Evolutionary conservation across 1,139 yeast genomes (phyloP).

Genomic region (Scheffersomyces illinoinensis): DNA sequence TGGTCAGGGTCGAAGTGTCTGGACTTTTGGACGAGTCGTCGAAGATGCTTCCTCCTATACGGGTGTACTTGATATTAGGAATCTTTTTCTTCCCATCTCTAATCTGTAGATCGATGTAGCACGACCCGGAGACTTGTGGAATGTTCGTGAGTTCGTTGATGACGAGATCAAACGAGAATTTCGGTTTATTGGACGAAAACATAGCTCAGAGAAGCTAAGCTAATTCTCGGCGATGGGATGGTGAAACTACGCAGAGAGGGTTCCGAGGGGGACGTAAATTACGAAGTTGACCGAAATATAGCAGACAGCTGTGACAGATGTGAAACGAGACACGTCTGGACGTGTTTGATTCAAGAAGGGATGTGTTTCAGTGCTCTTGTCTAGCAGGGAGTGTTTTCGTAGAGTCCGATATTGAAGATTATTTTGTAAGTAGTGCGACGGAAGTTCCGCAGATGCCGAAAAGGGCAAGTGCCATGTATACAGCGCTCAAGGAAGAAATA

Average conservation of each 20-base stretch:
- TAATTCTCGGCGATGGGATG: neutral
- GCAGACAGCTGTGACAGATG: neutral
- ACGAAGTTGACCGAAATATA: neutral
- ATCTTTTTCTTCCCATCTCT: constrained; percentile 23
- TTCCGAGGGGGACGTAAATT: neutral
- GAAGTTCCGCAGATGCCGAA: neutral
- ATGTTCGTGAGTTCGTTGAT: constrained; percentile 76
- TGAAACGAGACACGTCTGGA: neutral
- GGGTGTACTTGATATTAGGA: neutral
- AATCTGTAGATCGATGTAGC: constrained; percentile 55
- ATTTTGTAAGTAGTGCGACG: neutral
- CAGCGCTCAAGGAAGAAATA: neutral
- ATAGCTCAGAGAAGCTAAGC: neutral
- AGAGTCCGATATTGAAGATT: neutral
- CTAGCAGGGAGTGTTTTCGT: neutral
- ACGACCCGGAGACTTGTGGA: constrained; percentile 74
- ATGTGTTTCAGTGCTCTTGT: neutral
- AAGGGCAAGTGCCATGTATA: neutral
- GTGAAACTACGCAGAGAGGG: neutral
- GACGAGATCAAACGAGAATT: constrained; percentile 58
- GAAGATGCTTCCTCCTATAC: neutral
- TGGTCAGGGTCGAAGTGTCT: neutral
- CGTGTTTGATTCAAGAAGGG: neutral
- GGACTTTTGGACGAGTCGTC: neutral
- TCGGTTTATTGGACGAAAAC: constrained; percentile 28